Evolutionary conservation across 2,329 filamentous ascomycete species (phyloP).

Genomic region (Alternaria gaisen): DNA sequence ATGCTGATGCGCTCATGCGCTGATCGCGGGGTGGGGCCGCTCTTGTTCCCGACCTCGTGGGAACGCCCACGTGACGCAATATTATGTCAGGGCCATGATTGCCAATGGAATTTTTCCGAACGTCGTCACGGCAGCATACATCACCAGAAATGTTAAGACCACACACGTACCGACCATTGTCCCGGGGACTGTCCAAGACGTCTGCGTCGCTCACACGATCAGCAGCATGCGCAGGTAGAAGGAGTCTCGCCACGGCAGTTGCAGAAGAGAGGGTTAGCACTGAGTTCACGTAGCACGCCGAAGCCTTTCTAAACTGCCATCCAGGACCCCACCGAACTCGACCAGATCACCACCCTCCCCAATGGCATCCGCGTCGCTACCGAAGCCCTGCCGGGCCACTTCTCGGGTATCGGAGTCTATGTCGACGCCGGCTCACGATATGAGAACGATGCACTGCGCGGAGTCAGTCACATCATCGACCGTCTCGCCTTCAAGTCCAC

Average conservation of each 20-base stretch:
- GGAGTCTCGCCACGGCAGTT: constrained; percentile 42
- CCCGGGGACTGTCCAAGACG: constrained; percentile 36
- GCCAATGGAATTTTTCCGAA: constrained; percentile 19
- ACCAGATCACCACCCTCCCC: constrained; percentile 84
- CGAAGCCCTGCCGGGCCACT: constrained; percentile 91
- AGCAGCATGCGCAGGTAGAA: constrained; percentile 30
- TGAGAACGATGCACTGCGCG: constrained; percentile 83
- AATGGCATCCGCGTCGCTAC: constrained; percentile 96
- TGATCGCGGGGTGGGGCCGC: constrained; percentile 18
- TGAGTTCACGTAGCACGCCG: constrained; percentile 5
- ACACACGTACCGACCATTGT: constrained; percentile 38
- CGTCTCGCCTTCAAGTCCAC: constrained; percentile 94
- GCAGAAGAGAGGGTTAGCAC: constrained; percentile 48
- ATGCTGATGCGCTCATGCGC: constrained; percentile 6
- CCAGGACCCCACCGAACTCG: constrained; percentile 84
- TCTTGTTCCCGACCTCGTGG: not conserved
- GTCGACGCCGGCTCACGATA: constrained; percentile 94
- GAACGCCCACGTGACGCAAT: constrained; percentile 9
- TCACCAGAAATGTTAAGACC: constrained; percentile 44
- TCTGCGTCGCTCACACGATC: constrained; percentile 28
- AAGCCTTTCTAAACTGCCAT: constrained; percentile 15
- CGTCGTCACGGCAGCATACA: constrained; percentile 10
- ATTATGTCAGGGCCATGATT: constrained; percentile 8
- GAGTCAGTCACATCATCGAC: constrained; percentile 96
- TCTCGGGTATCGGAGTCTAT: constrained; percentile 94